Evolutionary conservation across 306 rosid genomes (phyloP), one percentile per base, ranked within the genome.

Genomic region (Casuarina glauca): DNA sequence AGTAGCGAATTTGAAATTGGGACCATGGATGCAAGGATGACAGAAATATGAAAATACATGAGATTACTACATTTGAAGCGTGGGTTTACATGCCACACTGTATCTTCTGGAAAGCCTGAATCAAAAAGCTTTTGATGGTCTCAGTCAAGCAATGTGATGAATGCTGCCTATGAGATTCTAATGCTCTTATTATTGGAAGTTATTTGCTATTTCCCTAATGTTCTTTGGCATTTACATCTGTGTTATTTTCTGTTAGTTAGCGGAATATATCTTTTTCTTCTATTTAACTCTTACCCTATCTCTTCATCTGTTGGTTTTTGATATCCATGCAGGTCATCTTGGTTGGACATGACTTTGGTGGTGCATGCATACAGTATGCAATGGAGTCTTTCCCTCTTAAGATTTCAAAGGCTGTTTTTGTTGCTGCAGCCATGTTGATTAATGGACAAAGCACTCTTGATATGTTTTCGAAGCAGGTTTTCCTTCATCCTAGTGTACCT

Each of bases 321-420:
- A 45, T 7, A 66, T 41, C 79, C 68, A 44, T 70, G 79, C 82
- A 96, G 99, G 99, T 96, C 72, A 91, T 96, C 79, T 80, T 96
- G 89, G 98, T 86, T 79, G 99, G 99, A 51, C 99, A 96, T 85
- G 99, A 96, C 88, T 90, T 96, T 70, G 99, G 99, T 52, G 99
- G 99, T 70, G 87, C 96, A 26, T 91, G 99, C 76, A 87, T 93
- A 79, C 89, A 98, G 3, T 86, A 88, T 86, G 93, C 94, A 72
- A 96, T 89, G 99, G 99, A 96, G 80, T 74, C 85, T 77, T 93
- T 86, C 83, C 96, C 98, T 15, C 77, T 15, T 42, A 96, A 89
- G 76, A 82, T 96, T 83, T 86, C 99, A 26, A 96, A 91, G 86
- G 91, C 98, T 68, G 72, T 96, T 75, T 96, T 96, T 81, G 67